Conservation (phyloP, 768 basidiomycete genomes). For the Leccinum sublutescens region DNA sequence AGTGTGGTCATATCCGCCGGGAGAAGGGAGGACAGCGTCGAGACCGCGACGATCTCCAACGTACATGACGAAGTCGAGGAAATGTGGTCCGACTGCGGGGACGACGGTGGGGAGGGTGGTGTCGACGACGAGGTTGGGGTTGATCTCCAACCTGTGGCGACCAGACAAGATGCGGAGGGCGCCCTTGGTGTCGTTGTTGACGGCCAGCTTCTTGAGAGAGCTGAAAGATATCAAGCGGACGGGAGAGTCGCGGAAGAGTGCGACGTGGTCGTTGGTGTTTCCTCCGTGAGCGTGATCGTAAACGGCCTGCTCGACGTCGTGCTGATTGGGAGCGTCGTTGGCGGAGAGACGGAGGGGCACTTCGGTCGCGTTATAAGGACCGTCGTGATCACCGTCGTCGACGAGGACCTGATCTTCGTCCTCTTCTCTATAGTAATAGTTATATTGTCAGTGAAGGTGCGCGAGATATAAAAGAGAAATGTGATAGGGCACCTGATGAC, state of each 20-base stretch:
- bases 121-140: neutral
- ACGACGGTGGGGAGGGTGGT: neutral
- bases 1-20: neutral
- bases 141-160: neutral
- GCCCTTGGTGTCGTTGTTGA: neutral
- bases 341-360: neutral
- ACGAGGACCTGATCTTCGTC: neutral
- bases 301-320: neutral
- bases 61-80: too few species aligned
- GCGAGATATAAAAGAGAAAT: too few species aligned
- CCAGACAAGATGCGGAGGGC: neutral
- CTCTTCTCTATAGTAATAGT: too few species aligned
- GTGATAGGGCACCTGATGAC: too few species aligned
- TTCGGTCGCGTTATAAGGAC: neutral
- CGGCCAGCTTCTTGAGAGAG: neutral
- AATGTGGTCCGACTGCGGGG: neutral
- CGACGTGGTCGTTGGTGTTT: neutral
- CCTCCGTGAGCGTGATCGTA: neutral
- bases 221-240: neutral
- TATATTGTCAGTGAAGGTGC: too few species aligned
- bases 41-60: too few species aligned
- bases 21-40: too few species aligned
- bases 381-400: neutral
- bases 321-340: neutral
- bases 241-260: neutral